phyloP scores from a whole-genome alignment of 768 basidiomycete genomes.

The Pleurotus cornucopiae region DNA sequence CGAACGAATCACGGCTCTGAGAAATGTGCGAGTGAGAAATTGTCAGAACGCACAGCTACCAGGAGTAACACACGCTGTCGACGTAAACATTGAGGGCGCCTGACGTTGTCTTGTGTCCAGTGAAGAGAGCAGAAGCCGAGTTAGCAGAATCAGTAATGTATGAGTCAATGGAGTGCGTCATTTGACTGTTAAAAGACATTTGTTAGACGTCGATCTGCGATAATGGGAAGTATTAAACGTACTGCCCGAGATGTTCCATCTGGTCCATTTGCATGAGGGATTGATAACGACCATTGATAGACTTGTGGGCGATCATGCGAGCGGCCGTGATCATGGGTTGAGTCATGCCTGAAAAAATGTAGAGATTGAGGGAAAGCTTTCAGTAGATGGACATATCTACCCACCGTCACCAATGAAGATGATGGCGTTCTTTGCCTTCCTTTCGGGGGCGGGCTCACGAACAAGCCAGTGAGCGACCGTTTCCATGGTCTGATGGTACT shows the following conservation, averaged over 20 bases:
- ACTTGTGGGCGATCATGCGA: slow-evolving; percentile 40
- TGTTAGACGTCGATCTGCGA: neutral
- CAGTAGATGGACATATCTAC: slow-evolving; percentile 2
- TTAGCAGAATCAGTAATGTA: slow-evolving; percentile 47
- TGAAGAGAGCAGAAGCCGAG: slow-evolving; percentile 41
- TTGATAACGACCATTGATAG: slow-evolving; percentile 41
- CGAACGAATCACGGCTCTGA: slow-evolving; percentile 34
- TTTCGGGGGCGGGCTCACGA: slow-evolving; percentile 26
- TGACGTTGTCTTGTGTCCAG: slow-evolving; percentile 39
- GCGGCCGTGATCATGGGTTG: slow-evolving; percentile 45
- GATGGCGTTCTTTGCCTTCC: slow-evolving; percentile 39
- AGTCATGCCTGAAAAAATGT: slow-evolving; percentile 33
- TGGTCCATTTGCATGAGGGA: slow-evolving; percentile 43
- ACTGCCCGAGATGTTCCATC: slow-evolving; percentile 42
- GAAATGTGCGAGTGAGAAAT: neutral
- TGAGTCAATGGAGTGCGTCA: slow-evolving; percentile 44
- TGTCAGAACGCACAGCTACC: neutral
- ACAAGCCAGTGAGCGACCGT: slow-evolving; percentile 38
- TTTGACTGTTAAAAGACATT: slow-evolving; percentile 27
- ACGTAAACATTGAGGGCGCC: slow-evolving; percentile 37
- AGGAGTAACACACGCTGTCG: slow-evolving; percentile 30
- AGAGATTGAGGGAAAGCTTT: neutral
- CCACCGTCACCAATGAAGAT: slow-evolving; percentile 44
- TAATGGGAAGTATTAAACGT: slow-evolving; percentile 11
- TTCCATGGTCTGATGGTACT: slow-evolving; percentile 27